These are phyloP conservation scores for Agrocybe praecox DNA, from an alignment of 768 basidiomycete species.

Conservation along the genomic window DNA sequence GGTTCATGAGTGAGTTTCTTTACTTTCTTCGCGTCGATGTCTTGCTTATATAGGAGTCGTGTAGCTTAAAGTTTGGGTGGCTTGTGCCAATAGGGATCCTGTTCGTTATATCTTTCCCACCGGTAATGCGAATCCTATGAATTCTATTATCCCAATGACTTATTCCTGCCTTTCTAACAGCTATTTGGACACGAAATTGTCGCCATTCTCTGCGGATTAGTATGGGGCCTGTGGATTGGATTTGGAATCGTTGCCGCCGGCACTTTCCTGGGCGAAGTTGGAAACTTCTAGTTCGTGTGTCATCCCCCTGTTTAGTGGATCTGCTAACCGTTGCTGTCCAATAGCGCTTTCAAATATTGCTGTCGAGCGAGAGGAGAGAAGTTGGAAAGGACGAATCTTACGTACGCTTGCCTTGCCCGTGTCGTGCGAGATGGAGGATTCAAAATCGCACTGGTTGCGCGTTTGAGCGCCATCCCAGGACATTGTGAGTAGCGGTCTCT, in stretches of 20 bases:
- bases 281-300: constrained; percentile 79
- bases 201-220: constrained; percentile 84
- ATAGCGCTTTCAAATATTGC: constrained; percentile 82
- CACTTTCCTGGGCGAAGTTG: constrained; percentile 84
- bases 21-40: not conserved
- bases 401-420: constrained; percentile 63
- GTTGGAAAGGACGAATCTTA: constrained; percentile 56
- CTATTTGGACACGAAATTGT: constrained; percentile 94
- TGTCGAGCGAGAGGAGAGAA: constrained; percentile 78
- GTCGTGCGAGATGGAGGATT: constrained; percentile 89
- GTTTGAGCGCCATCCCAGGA: constrained; percentile 83
- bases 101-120: constrained; percentile 87
- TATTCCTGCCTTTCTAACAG: constrained; percentile 29
- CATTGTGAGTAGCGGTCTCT: constrained; percentile 62
- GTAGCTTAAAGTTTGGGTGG: constrained; percentile 63
- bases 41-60: not conserved
- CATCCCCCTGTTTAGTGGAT: not conserved
- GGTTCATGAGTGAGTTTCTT: constrained; percentile 57
- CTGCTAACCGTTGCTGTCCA: not conserved
- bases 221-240: constrained; percentile 88
- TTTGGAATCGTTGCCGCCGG: constrained; percentile 87
- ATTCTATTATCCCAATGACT: not conserved
- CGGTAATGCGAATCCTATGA: constrained; percentile 41
- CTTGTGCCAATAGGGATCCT: constrained; percentile 79
- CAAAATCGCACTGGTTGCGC: constrained; percentile 75